phyloP scores from a whole-genome alignment of 2,329 filamentous ascomycete species.

The Phyllosticta citribraziliensis region DNA sequence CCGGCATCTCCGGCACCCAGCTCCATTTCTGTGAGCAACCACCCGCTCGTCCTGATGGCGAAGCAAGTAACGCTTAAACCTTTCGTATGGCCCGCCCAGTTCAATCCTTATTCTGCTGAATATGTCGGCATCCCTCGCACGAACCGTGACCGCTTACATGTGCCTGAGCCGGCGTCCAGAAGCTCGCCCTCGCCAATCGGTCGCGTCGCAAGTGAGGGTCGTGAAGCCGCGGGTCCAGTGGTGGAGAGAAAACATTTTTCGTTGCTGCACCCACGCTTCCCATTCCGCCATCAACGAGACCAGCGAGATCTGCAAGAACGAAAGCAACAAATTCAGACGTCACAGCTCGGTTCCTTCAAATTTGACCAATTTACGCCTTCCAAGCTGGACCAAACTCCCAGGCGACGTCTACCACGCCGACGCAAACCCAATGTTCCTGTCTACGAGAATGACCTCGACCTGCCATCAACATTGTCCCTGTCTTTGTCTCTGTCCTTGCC shows the following conservation, averaged over 20 bases:
- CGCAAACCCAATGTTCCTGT: neutral
- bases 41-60: neutral
- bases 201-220: neutral
- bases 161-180: neutral
- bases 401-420: neutral
- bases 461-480: neutral
- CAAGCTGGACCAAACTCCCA: neutral
- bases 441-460: neutral
- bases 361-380: neutral
- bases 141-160: neutral
- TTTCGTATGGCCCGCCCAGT: neutral
- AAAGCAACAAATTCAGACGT: neutral
- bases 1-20: neutral
- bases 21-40: neutral
- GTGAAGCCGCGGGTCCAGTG: neutral
- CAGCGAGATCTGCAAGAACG: neutral
- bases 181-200: neutral
- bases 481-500: neutral
- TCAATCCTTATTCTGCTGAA: neutral
- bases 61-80: neutral
- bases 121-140: neutral
- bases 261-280: neutral
- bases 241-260: neutral
- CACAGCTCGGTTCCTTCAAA: neutral
- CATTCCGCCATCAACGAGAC: neutral